phyloP scores from a whole-genome alignment of 2,329 filamentous ascomycete species.

The Canariomyces notabilis region DNA sequence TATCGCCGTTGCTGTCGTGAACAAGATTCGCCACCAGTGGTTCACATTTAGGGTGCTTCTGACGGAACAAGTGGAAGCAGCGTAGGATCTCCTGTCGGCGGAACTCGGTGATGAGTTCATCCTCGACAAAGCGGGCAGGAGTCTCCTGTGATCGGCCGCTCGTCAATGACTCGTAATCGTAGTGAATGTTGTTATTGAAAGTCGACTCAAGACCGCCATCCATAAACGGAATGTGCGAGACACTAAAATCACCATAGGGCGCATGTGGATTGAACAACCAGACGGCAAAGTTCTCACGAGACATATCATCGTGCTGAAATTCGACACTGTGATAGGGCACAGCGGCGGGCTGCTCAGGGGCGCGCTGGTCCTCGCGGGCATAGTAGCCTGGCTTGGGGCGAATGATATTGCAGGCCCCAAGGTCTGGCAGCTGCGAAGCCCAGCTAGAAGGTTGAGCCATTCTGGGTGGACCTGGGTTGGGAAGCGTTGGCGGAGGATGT shows the following conservation, averaged over 20 bases:
- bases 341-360: conserved; percentile 32
- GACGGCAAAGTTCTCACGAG: conserved; percentile 42
- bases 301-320: conserved; percentile 34
- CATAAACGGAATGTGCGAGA: conserved; percentile 42
- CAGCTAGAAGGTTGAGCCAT: conserved; percentile 29
- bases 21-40: conserved; percentile 31
- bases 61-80: conserved; percentile 40
- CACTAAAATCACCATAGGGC: conserved; percentile 38
- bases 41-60: conserved; percentile 40
- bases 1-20: conserved; percentile 38
- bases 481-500: conserved; percentile 26
- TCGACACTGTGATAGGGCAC: conserved; percentile 32
- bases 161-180: conserved; percentile 46
- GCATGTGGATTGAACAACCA: conserved; percentile 48
- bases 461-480: conserved; percentile 19
- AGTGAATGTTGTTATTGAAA: conserved; percentile 47
- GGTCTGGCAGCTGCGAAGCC: conserved; percentile 33
- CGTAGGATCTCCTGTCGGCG: conserved; percentile 42
- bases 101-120: conserved; percentile 41
- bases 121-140: conserved; percentile 36
- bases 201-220: conserved; percentile 47
- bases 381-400: conserved; percentile 37
- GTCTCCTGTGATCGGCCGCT: conserved; percentile 43
- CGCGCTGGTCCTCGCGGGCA: conserved; percentile 25
- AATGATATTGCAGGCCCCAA: conserved; percentile 32